These are phyloP conservation scores for Jasminum sambac DNA, from an alignment of 257 asterid species.

Conservation along the genomic window DNA sequence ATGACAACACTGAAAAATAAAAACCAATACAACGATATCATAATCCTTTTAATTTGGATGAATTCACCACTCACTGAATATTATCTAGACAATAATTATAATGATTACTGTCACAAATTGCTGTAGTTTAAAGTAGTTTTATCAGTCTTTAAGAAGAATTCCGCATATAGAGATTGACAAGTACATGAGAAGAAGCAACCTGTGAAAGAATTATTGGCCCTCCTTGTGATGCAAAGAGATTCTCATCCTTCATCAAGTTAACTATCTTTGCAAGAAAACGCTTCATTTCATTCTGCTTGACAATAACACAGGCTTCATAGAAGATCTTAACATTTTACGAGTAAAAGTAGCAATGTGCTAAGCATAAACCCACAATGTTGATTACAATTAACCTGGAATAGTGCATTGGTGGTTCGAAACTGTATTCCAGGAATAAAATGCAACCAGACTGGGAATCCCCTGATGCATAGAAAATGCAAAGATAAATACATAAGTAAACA, in stretches of 20 bases:
- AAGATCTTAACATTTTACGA: constrained; percentile 17
- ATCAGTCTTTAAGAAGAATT: not conserved
- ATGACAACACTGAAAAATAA: constrained; percentile 4
- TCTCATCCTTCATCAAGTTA: constrained; percentile 73
- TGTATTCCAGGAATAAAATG: constrained; percentile 79
- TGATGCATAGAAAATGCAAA: constrained; percentile 26
- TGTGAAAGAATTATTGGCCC: constrained; percentile 85
- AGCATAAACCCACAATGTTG: not conserved
- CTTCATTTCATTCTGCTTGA: constrained; percentile 73
- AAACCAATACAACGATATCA: not conserved
- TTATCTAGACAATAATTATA: not conserved
- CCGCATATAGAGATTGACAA: not conserved
- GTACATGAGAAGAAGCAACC: constrained; percentile 37
- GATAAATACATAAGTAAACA: not conserved
- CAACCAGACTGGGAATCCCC: constrained; percentile 87
- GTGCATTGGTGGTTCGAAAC: constrained; percentile 59
- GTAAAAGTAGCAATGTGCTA: not conserved
- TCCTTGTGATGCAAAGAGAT: constrained; percentile 77
- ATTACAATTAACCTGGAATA: constrained; percentile 46
- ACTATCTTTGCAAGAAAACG: constrained; percentile 68
- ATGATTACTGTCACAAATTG: not conserved
- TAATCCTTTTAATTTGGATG: not conserved
- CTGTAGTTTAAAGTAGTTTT: not conserved
- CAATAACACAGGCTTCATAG: constrained; percentile 12
- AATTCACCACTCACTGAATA: not conserved